Percentiles rank a stretch among this genome's conserved stretches.
These are phyloP conservation scores for Aurinia saxatilis DNA, from an alignment of 345 rosid species.

Conservation along the genomic window DNA sequence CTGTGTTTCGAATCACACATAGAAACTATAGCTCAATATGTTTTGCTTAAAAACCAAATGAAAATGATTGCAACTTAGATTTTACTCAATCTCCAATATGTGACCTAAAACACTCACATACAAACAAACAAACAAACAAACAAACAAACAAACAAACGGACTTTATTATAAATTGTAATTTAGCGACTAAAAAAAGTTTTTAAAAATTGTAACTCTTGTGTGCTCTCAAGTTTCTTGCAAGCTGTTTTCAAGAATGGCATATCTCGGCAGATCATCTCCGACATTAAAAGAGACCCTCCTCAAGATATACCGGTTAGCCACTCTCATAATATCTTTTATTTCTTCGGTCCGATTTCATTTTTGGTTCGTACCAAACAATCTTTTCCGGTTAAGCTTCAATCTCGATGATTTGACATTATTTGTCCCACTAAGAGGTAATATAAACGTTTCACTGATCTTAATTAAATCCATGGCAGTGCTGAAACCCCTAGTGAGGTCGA, in stretches of 20 bases:
- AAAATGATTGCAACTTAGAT: conserved; percentile 23
- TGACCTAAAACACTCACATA: not conserved
- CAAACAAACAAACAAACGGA: too few species aligned
- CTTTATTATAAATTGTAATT: not conserved
- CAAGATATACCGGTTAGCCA: conserved; percentile 25
- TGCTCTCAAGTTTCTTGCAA: conserved; percentile 2
- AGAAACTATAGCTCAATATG: not conserved
- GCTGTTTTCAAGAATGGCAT: conserved; percentile 19
- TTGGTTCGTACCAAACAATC: not conserved
- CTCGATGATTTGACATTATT: not conserved
- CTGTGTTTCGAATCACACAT: not conserved
- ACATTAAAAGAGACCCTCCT: conserved; percentile 26
- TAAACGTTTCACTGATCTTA: not conserved
- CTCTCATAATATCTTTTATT: not conserved
- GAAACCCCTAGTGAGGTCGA: conserved; percentile 57
- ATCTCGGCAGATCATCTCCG: conserved; percentile 28
- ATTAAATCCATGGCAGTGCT: conserved; percentile 43
- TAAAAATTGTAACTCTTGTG: not conserved
- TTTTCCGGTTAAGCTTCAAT: not conserved
- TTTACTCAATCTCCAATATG: conserved; percentile 20
- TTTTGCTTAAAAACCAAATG: conserved; percentile 16
- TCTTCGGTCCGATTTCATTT: not conserved
- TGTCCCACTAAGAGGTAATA: too few species aligned
- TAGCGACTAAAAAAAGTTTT: not conserved
- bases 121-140: not conserved